Evolutionary conservation across 179 eudicot species (phyloP), one percentile per base, ranked within the genome.

Genomic region (Silene coronaria): DNA sequence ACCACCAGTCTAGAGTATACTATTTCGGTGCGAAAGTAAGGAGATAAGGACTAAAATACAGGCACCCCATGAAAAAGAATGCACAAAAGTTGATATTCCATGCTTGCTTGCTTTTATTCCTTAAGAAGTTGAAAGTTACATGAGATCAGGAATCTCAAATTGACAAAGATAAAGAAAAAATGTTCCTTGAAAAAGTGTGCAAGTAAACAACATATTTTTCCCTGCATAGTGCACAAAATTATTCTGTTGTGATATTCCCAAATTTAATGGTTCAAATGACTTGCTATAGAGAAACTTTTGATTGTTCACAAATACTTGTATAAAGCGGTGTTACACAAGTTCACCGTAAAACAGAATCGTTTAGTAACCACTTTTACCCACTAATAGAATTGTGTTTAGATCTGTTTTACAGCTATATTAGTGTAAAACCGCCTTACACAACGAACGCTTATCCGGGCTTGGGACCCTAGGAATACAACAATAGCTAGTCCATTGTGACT

Each of bases 11-110:
- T 65, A 21, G 5, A 17, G 55, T 6, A 67, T 67, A 11, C 10
- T 64, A 64, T 23, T 62, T 30, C 30, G 9, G 16, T 16, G 68
- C 38, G 21, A 67, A 67, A 42, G 17, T 67, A 10, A 17, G 55
- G 27, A 36, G 71, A 67, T 67, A 67, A 34, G 71, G 55, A 67
- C 45, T 67, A 22, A 67, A 67, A 67, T 36, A 36, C 16, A 19
- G 55, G 71, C 71, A 67, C 55, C 55, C 48, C 71, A 67, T 36
- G 71, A 66, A 27, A 66, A 30, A n/a, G 70, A 19, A 38, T 67
- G 27, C 24, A 36, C 26, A 36, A 34, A 67, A 67, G 51, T n/a
- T 67, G 71, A 67, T 67, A 67, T 67, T 67, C 51, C 26, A 36
- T 67, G 16, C 16, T 32, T 67, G 16, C 16, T 38, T 10, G 16